Conservation (phyloP, 2,329 filamentous ascomycete genomes). For the Epichloe gansuensis region DNA sequence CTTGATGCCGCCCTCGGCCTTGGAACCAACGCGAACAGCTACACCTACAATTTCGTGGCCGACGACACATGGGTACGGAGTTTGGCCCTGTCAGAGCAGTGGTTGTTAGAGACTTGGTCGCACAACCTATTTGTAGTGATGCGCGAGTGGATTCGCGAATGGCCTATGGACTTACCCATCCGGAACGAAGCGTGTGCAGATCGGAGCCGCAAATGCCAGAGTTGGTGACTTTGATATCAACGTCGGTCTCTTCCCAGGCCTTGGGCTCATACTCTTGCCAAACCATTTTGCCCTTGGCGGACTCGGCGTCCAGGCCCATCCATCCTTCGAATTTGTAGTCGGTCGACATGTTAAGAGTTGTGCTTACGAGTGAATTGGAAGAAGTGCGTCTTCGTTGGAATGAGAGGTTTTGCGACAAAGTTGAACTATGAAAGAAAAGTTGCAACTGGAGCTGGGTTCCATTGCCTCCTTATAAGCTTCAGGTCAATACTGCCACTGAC, state of each 20-base stretch:
- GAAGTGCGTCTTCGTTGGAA: background rate
- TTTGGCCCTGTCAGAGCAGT: background rate
- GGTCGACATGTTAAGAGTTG: slow-evolving; percentile 11
- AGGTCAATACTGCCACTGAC: background rate
- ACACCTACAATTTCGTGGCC: slow-evolving; percentile 56
- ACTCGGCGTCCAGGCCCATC: slow-evolving; percentile 30
- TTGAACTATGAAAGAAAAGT: background rate
- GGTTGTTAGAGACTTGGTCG: background rate
- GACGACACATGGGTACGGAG: slow-evolving; percentile 35
- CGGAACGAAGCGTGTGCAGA: slow-evolving; percentile 44
- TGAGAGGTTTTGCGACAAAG: background rate
- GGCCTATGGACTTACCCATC: slow-evolving; percentile 27
- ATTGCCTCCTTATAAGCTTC: background rate
- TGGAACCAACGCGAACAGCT: slow-evolving; percentile 39
- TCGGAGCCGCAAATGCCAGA: slow-evolving; percentile 56
- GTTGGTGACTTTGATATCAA: slow-evolving; percentile 54
- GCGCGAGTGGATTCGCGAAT: background rate
- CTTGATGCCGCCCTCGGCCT: slow-evolving; percentile 34
- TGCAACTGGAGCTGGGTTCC: background rate
- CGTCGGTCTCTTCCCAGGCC: slow-evolving; percentile 51
- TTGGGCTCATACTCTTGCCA: slow-evolving; percentile 50
- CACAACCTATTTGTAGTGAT: background rate
- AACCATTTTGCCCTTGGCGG: slow-evolving; percentile 38
- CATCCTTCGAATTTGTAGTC: slow-evolving; percentile 40
- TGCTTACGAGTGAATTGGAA: background rate